These are phyloP conservation scores for Hypoxylon fragiforme DNA, from an alignment of 495 filamentous ascomycete species.

Conservation along the genomic window DNA sequence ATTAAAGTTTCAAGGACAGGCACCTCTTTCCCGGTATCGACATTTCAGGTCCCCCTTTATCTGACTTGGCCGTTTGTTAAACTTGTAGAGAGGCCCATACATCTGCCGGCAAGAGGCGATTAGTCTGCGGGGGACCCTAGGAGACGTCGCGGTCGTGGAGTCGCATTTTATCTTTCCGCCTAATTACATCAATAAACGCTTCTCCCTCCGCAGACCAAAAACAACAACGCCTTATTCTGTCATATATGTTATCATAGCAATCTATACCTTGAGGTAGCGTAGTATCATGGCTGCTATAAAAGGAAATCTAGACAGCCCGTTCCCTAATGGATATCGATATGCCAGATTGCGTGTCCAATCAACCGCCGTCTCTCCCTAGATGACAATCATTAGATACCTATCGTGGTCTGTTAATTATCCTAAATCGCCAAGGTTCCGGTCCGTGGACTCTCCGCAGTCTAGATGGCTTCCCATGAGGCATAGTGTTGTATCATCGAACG, in stretches of 20 bases:
- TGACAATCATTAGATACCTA: constrained; percentile 14
- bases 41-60: constrained; percentile 3
- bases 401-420: constrained; percentile 25
- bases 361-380: constrained; percentile 12
- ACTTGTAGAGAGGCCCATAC: not conserved
- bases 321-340: constrained; percentile 28
- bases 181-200: constrained; percentile 38
- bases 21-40: constrained; percentile 10
- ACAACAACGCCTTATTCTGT: constrained; percentile 23
- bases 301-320: constrained; percentile 27
- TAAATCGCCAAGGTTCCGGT: constrained; percentile 22
- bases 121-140: constrained; percentile 21
- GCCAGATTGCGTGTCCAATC: constrained; percentile 22
- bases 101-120: constrained; percentile 31
- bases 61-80: constrained; percentile 5
- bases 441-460: constrained; percentile 31
- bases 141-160: constrained; percentile 23
- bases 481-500: constrained; percentile 15
- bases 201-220: constrained; percentile 25
- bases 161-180: constrained; percentile 36
- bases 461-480: constrained; percentile 13
- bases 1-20: no score
- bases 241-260: constrained; percentile 8
- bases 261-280: constrained; percentile 13
- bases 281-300: constrained; percentile 28